Evolutionary conservation across 2,329 filamentous ascomycete species (phyloP), one percentile per base, ranked within the genome.

Genomic region (Capronia americana): DNA sequence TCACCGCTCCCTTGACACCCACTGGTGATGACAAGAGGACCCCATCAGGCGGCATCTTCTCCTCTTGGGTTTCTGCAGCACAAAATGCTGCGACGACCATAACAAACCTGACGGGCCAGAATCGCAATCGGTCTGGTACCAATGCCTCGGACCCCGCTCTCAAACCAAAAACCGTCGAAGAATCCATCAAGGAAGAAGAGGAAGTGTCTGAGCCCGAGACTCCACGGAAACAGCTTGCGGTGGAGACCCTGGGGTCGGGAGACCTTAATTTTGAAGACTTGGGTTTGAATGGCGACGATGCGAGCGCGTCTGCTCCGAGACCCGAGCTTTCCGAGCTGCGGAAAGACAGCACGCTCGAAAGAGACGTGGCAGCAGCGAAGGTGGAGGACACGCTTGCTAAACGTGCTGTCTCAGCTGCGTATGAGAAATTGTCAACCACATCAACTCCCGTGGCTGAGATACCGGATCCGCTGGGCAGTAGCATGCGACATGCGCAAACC

Each of bases 11-110:
- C 8, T 82, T 95, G 60, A 91, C 93, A 2, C 92, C 93, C 7
- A 91, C 89, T 0, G 83, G 87, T 44, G 93, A 97, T 77, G 89
- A 89, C 73, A 74, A 78, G 3, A 88, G 87, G 67, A 83, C 85
- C 72, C 74, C 87, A 38, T 82, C 86, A 32, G 84, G 86, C n/a
- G 56, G 53, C 24, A 79, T 99, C 81, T 98, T 99, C 79, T 96
- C 92, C 4, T 93, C 92, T 28, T 91, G 99, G 75, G 88, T 99
- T 70, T 94, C 92, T 48, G 94, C 90, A 54, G 95, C 95, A 20
- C 94, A 98, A 78, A 97, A 90, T 84, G 94, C 94, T 51, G 93
- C 93, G 14, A 92, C 86, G 69, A 92, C 89, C 56, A 89, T 97
- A 55, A 87, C 87, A 57, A 93, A 88, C 75, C 80, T 85, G 44